Percentiles rank a stretch among this genome's conserved stretches.
Evolutionary conservation across 192 early-diverging fungal genomes (phyloP).

Genomic region (Podila clonocystis): DNA sequence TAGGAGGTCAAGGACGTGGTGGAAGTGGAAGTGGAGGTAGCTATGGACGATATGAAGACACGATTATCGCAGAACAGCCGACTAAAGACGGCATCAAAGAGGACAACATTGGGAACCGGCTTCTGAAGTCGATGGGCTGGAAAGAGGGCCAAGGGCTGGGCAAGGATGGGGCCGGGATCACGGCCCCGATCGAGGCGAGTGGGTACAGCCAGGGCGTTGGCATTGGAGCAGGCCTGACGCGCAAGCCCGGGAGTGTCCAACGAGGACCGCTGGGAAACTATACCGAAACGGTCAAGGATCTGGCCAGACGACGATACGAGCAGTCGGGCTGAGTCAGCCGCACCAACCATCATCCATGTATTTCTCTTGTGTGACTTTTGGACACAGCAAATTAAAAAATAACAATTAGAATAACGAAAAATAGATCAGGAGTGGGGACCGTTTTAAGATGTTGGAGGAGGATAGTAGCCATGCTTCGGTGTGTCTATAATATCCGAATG

Average conservation of each 20-base stretch:
- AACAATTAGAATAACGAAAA: not conserved
- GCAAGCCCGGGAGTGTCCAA: conserved; percentile 17
- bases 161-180: conserved; percentile 55
- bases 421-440: too few species aligned
- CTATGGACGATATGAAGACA: conserved; percentile 7
- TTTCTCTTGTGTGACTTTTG: too few species aligned
- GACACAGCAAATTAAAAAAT: not conserved
- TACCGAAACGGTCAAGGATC: conserved; percentile 37
- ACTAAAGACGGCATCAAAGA: conserved; percentile 60
- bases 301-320: conserved; percentile 49
- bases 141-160: conserved; percentile 73
- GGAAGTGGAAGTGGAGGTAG: not conserved
- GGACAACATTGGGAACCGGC: conserved; percentile 67
- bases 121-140: conserved; percentile 78
- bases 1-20: conserved; percentile 18
- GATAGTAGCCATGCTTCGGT: too few species aligned
- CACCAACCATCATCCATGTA: not conserved
- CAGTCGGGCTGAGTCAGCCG: conserved; percentile 12
- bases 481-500: too few species aligned
- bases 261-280: conserved; percentile 16
- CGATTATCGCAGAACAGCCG: conserved; percentile 49
- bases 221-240: conserved; percentile 49
- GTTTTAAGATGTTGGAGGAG: too few species aligned
- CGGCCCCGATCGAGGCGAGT: conserved; percentile 57
- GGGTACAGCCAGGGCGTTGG: conserved; percentile 56